Evolutionary conservation across 345 rosid genomes (phyloP).

Genomic region (Erysimum cheiranthoides): DNA sequence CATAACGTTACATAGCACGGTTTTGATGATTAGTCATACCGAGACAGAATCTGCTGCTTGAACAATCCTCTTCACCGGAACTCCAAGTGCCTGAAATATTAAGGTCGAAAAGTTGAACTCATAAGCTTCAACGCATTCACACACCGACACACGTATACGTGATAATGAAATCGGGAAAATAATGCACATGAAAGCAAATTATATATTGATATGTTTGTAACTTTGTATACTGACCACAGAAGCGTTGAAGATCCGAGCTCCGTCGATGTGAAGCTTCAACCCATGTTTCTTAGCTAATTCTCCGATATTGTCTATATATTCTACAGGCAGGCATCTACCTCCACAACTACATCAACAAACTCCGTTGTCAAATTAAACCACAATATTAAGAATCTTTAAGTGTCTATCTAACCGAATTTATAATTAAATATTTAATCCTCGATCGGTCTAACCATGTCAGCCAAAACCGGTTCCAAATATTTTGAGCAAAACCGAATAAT

Average conservation of each 20-base stretch:
- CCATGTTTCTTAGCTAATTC: conserved; percentile 81
- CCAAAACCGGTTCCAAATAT: background rate
- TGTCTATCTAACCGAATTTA: background rate
- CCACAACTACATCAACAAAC: conserved; percentile 65
- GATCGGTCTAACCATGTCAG: background rate
- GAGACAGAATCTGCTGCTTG: conserved; percentile 91
- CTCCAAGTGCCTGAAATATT: conserved; percentile 72
- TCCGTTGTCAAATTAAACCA: conserved; percentile 20
- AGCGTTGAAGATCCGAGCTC: conserved; percentile 96
- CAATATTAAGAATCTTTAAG: background rate
- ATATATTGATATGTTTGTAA: conserved; percentile 1
- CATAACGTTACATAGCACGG: conserved; percentile 16
- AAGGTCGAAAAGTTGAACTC: background rate
- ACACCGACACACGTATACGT: background rate
- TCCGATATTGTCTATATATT: conserved; percentile 75
- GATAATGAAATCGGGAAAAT: background rate
- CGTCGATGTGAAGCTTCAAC: conserved; percentile 92
- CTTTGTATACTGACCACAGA: conserved; percentile 74
- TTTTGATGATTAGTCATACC: conserved; percentile 47
- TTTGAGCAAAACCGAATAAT: background rate
- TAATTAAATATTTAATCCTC: background rate
- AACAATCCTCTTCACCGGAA: conserved; percentile 80
- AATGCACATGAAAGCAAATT: background rate
- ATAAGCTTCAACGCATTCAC: background rate
- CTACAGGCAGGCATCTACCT: conserved; percentile 78